Percentiles rank a stretch among this genome's conserved stretches.
Conservation (phyloP, 495 filamentous ascomycete genomes). For the Massariosphaeria phaeospora region DNA sequence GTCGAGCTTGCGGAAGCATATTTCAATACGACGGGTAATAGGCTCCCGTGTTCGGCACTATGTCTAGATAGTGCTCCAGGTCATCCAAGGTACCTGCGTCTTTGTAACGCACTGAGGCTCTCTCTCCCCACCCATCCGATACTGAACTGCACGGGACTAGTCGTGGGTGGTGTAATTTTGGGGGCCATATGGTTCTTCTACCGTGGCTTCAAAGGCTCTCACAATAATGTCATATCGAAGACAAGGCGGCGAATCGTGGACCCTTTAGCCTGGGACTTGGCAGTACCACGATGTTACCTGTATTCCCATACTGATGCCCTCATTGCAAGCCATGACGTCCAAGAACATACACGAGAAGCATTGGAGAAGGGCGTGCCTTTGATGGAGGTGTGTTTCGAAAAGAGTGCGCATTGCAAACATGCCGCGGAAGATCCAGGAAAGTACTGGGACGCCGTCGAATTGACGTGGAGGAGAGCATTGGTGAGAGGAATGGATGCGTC, state of each 20-base stretch:
- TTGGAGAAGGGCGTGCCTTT: constrained; percentile 22
- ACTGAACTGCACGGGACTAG: constrained; percentile 25
- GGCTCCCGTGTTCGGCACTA: constrained; percentile 35
- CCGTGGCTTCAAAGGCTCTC: constrained; percentile 22
- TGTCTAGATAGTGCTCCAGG: constrained; percentile 42
- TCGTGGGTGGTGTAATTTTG: constrained; percentile 23
- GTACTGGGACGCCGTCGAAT: constrained; percentile 1
- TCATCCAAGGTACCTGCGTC: constrained; percentile 25
- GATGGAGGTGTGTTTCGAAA: constrained; percentile 35
- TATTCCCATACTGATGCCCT: constrained; percentile 40
- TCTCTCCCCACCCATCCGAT: constrained; percentile 27
- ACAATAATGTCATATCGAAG: constrained; percentile 33
- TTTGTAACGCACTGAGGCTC: constrained; percentile 28
- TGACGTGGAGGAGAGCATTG: neutral
- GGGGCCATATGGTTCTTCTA: constrained; percentile 29
- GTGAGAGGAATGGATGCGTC: too few relatives aligned
- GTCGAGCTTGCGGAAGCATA: constrained; percentile 35
- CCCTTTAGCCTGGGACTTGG: constrained; percentile 25
- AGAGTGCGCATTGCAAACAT: constrained; percentile 41
- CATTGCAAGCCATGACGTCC: constrained; percentile 38
- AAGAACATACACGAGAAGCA: constrained; percentile 33
- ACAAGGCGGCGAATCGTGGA: constrained; percentile 35
- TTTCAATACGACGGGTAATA: neutral
- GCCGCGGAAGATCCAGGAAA: neutral
- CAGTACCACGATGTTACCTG: constrained; percentile 33